Conservation (phyloP, 176 grass and related monocot genomes). For the Dactylis glomerata region DNA sequence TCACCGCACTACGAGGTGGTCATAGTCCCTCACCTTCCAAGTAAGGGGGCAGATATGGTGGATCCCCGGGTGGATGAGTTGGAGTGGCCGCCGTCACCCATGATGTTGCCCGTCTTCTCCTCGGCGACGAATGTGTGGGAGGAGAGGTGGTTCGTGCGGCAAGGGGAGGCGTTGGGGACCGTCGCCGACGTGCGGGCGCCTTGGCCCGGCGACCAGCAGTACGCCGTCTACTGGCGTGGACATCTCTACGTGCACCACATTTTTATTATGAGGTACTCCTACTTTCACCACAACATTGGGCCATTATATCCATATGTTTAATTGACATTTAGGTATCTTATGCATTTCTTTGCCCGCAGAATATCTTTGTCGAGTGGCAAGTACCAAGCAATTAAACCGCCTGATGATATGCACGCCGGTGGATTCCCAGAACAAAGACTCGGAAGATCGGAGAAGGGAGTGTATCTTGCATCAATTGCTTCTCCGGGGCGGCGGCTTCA, state of each 20-base stretch:
- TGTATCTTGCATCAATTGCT: neutral
- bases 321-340: too few relatives aligned
- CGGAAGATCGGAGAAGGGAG: neutral
- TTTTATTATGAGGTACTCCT: neutral
- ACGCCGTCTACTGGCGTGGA: neutral
- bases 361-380: neutral
- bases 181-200: neutral
- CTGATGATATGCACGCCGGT: neutral
- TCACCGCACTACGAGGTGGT: neutral
- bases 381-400: neutral
- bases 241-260: slow-evolving; percentile 1
- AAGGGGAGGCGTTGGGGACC: neutral
- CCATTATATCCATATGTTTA: neutral
- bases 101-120: neutral
- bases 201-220: neutral
- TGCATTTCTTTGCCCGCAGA: neutral
- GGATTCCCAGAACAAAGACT: neutral
- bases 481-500: neutral
- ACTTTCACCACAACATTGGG: neutral
- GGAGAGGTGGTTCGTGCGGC: neutral
- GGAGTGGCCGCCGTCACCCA: neutral
- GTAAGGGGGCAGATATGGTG: fast-evolving
- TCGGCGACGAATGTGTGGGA: neutral
- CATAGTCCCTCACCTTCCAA: neutral
- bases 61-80: neutral